Evolutionary conservation across 345 rosid species (phyloP).

Genomic region (Populus pruinosa): DNA sequence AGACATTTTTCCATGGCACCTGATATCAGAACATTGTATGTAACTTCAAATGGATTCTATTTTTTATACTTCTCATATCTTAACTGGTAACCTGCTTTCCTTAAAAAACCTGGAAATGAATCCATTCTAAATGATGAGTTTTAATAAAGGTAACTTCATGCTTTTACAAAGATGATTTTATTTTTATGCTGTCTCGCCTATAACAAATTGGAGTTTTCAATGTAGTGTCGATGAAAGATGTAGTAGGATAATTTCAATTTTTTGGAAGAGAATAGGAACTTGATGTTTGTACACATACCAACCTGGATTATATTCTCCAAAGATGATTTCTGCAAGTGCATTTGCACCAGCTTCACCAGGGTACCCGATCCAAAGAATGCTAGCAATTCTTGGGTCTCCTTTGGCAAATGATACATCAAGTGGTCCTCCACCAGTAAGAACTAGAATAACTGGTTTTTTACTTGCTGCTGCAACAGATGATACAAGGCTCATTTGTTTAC

Average conservation of each 20-base stretch:
- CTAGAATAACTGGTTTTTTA: constrained; percentile 69
- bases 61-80: background rate
- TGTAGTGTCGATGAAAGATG: background rate
- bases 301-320: constrained; percentile 91
- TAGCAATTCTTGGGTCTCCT: constrained; percentile 47
- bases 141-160: background rate
- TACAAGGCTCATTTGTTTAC: constrained; percentile 68
- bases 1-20: background rate
- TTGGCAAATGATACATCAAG: constrained; percentile 78
- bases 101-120: background rate
- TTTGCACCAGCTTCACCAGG: constrained; percentile 90
- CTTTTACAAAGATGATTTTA: background rate
- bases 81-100: background rate
- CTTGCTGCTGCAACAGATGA: constrained; percentile 59
- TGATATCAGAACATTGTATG: background rate
- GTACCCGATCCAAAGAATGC: constrained; percentile 90
- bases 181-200: background rate
- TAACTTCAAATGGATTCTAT: constrained; percentile 4
- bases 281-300: constrained; percentile 13
- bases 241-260: background rate
- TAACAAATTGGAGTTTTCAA: background rate
- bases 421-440: constrained; percentile 94
- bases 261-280: background rate
- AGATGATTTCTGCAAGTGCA: constrained; percentile 78
- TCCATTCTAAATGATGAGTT: constrained; percentile 5